Conservation (phyloP, 2,329 filamentous ascomycete genomes). For the Ophiostoma perfectum region DNA sequence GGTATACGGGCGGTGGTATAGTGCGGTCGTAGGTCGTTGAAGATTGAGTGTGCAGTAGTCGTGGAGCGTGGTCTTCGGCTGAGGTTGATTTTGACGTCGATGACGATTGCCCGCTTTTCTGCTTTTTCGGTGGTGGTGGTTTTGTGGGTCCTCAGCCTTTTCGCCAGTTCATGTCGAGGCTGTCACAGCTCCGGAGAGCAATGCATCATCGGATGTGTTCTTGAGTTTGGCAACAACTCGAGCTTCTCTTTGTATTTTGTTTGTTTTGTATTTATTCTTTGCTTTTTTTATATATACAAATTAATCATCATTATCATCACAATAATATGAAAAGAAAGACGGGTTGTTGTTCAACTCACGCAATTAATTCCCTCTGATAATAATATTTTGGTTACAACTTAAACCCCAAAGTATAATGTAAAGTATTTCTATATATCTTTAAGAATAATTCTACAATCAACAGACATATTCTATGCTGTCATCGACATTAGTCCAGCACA, state of each 20-base stretch:
- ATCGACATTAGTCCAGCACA: no score
- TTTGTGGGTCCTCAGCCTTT: constrained; percentile 15
- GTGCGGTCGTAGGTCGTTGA: background rate
- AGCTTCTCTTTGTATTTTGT: background rate
- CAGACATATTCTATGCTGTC: no score
- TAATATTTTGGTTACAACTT: no score
- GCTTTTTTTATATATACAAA: background rate
- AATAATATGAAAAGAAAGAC: no score
- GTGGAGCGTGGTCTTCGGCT: background rate
- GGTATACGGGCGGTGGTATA: background rate
- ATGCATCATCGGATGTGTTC: background rate
- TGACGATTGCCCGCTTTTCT: constrained; percentile 9
- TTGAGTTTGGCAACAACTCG: background rate
- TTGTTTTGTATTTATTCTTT: background rate
- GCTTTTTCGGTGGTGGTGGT: constrained; percentile 5
- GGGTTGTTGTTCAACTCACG: background rate
- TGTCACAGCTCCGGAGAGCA: background rate
- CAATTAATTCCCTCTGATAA: background rate
- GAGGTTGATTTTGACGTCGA: constrained; percentile 12
- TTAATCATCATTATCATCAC: no score
- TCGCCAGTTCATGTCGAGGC: background rate
- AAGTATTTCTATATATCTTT: no score
- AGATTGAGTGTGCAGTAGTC: background rate
- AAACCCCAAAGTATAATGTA: no score
- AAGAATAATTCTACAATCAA: no score